Conservation (phyloP, 805 yeast species). For the Wickerhamiella domercqiae region DNA sequence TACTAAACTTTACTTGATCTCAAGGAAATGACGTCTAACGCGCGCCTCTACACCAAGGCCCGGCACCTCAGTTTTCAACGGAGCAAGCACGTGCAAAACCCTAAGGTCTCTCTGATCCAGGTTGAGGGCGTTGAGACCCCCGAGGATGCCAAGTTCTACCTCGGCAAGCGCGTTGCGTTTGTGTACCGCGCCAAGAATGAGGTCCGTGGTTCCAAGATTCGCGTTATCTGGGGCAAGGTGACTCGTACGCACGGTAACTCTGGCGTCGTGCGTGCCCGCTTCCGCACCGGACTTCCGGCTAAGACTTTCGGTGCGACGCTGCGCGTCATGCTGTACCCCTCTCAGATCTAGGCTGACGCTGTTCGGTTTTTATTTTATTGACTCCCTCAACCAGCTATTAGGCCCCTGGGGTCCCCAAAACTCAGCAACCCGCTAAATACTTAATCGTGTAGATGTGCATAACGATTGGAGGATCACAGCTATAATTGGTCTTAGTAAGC, state of each 20-base stretch:
- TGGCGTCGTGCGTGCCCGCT: conserved; percentile 97
- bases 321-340: conserved; percentile 99
- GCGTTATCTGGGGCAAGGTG: conserved; percentile 99
- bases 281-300: conserved; percentile 98
- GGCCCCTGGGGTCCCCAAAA: too few species aligned
- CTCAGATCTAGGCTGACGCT: conserved; percentile 64
- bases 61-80: conserved; percentile 99
- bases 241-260: conserved; percentile 98
- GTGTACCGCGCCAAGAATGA: conserved; percentile 98
- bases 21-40: conserved; percentile 19
- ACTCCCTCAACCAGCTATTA: too few species aligned
- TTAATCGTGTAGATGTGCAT: too few species aligned
- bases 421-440: too few species aligned
- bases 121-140: conserved; percentile 89
- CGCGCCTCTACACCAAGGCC: conserved; percentile 89
- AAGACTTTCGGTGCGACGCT: conserved; percentile 99
- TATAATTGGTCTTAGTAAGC: too few species aligned
- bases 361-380: too few species aligned
- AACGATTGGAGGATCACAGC: too few species aligned
- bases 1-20: not conserved
- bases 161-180: conserved; percentile 98
- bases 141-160: conserved; percentile 96
- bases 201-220: conserved; percentile 95
- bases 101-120: conserved; percentile 91
- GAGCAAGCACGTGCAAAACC: conserved; percentile 96